phyloP scores from a whole-genome alignment of 2,329 filamentous ascomycete species.

The Diaporthe citriasiana region DNA sequence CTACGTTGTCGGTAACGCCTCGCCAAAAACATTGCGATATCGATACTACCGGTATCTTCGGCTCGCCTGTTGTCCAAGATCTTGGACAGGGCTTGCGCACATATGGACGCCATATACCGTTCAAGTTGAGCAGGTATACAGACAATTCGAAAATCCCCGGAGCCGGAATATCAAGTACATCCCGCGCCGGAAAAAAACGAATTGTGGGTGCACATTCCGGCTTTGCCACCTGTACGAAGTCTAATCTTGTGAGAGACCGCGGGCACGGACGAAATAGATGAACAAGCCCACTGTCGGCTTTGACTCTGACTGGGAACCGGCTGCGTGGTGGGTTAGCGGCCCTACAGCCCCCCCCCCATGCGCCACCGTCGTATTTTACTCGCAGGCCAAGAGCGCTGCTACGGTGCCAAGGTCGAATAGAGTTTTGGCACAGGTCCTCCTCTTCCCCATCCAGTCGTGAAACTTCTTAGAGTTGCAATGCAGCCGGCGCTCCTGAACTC shows the following conservation, averaged over 20 bases:
- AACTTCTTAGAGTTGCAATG: constrained; percentile 11
- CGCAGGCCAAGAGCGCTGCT: not conserved
- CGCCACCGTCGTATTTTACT: constrained; percentile 11
- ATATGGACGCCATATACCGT: not conserved
- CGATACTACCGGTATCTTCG: not conserved
- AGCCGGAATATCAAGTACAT: not conserved
- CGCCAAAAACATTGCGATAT: not conserved
- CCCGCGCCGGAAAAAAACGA: not conserved
- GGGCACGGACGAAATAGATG: constrained; percentile 14
- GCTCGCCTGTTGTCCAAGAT: too few species aligned
- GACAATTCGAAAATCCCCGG: not conserved
- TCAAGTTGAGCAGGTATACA: too few species aligned
- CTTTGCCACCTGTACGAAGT: constrained; percentile 6
- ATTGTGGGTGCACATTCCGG: not conserved
- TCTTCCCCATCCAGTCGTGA: constrained; percentile 3
- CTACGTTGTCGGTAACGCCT: not conserved
- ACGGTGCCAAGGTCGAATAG: constrained; percentile 1
- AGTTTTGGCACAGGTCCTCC: constrained; percentile 2
- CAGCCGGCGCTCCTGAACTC: not conserved
- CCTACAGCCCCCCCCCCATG: constrained; percentile 4
- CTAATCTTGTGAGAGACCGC: not conserved
- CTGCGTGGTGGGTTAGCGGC: not conserved
- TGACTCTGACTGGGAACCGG: constrained; percentile 14
- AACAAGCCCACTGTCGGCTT: not conserved
- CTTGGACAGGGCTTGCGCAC: not conserved